phyloP scores from a whole-genome alignment of 257 asterid species.

The Solanum paucissectum region DNA sequence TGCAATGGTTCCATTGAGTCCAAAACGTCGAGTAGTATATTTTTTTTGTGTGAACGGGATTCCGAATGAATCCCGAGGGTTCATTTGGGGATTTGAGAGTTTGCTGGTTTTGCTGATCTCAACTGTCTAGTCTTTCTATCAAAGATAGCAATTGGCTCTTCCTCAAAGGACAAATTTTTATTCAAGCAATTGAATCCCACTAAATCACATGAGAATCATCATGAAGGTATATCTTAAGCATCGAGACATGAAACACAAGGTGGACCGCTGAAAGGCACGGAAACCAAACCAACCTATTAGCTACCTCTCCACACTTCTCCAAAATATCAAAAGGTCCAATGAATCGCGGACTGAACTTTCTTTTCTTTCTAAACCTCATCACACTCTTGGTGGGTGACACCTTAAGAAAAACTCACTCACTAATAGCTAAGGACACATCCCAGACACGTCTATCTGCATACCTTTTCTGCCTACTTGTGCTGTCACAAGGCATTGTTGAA shows the following conservation, averaged over 20 bases:
- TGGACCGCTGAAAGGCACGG: neutral
- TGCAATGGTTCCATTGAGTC: too few species aligned
- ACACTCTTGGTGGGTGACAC: neutral
- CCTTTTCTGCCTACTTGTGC: too few species aligned
- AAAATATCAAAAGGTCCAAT: neutral
- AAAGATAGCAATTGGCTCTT: too few species aligned
- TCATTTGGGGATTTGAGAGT: too few species aligned
- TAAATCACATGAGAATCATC: neutral
- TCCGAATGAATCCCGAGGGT: too few species aligned
- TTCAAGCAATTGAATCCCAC: neutral
- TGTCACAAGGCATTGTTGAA: neutral
- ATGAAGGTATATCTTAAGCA: neutral
- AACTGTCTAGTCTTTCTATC: too few species aligned
- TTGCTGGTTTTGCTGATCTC: too few species aligned
- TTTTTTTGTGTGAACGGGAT: too few species aligned
- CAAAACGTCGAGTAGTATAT: too few species aligned
- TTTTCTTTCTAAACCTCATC: too few species aligned
- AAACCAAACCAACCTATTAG: neutral
- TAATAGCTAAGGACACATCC: neutral
- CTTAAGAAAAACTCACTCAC: neutral
- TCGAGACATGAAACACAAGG: neutral
- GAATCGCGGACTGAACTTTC: neutral
- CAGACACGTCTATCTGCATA: neutral
- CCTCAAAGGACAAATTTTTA: too few species aligned
- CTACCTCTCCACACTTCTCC: neutral